Evolutionary conservation across 768 basidiomycete genomes (phyloP), one percentile per base, ranked within the genome.

Genomic region (Pilatotrama ljubarskyi): DNA sequence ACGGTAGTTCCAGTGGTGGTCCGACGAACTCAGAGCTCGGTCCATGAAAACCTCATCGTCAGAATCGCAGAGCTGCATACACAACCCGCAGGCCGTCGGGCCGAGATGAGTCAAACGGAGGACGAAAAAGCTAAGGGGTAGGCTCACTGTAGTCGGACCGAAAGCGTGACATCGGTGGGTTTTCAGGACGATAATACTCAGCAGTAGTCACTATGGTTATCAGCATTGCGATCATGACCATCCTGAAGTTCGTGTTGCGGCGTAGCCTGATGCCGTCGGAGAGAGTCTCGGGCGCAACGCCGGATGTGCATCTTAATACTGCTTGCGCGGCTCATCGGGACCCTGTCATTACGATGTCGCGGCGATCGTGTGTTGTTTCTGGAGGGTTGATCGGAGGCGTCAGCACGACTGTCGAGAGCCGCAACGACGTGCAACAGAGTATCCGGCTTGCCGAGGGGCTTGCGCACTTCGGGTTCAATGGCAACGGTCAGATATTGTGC

Each of bases 61-160:
- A n/a, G n/a, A 40, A 40, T 40, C 14, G 38, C 5, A 14, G 5
- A 15, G 4, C 13, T 40, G n/a, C 13, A n/a, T 40, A 40, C 29
- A 32, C 29, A 32, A 4, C 10, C 14, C 38, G 14, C n/a, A n/a
- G 13, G n/a, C 29, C 32, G 22, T 55, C 54, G 54, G 54, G 3
- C 44, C 54, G 54, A 55, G 54, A 10, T 47, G 54, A 55, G 18
- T 55, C 53, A 36, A 55, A 15, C 40, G 18, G 14, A 6, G 40
- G 5, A 32, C 41, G 51, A 5, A 22, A 36, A 25, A 6, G 5
- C 29, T 32, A 5, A 5, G 29, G 29, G 10, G 5, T 10, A 32
- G 10, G 5, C 4, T 5, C 4, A 32, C 29, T 4, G 29, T 32
- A 4, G 5, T 32, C 29, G 29, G 29, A 32, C 29, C 29, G 29